These are phyloP conservation scores for Jatropha podagrica DNA, from an alignment of 441 rosid genomes.

Conservation along the genomic window DNA sequence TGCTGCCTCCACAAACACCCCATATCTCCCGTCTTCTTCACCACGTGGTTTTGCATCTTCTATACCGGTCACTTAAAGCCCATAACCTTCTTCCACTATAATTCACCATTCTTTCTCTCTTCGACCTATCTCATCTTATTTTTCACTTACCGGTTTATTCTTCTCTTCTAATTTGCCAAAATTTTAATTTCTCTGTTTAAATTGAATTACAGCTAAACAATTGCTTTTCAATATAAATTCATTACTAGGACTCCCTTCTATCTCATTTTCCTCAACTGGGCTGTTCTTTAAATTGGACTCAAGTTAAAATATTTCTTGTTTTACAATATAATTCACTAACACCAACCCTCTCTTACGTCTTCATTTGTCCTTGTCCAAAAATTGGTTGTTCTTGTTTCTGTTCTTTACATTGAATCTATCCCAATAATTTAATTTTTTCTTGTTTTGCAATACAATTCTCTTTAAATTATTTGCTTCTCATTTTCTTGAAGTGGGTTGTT, in stretches of 20 bases:
- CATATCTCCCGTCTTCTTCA: constrained; percentile 1
- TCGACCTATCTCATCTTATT: background rate
- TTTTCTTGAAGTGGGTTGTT: constrained; percentile 22
- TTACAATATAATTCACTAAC: background rate
- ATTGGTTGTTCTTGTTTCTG: background rate
- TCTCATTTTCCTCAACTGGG: constrained; percentile 13
- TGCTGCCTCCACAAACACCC: background rate
- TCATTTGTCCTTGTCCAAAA: background rate
- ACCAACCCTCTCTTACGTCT: background rate
- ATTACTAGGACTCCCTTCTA: background rate
- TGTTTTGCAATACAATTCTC: background rate
- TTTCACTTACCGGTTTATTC: background rate
- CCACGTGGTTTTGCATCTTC: background rate
- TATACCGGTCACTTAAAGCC: background rate
- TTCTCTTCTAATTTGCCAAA: background rate
- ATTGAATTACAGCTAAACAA: background rate
- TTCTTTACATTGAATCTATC: background rate
- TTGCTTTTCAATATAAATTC: background rate
- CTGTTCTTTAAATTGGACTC: background rate
- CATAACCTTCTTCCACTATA: background rate
- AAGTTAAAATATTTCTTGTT: background rate
- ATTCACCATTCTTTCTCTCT: background rate
- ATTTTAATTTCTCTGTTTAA: background rate
- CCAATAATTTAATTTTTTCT: no score
- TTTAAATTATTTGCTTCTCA: background rate